Conservation (phyloP, 768 basidiomycete genomes). For the Hortiboletus campestris region DNA sequence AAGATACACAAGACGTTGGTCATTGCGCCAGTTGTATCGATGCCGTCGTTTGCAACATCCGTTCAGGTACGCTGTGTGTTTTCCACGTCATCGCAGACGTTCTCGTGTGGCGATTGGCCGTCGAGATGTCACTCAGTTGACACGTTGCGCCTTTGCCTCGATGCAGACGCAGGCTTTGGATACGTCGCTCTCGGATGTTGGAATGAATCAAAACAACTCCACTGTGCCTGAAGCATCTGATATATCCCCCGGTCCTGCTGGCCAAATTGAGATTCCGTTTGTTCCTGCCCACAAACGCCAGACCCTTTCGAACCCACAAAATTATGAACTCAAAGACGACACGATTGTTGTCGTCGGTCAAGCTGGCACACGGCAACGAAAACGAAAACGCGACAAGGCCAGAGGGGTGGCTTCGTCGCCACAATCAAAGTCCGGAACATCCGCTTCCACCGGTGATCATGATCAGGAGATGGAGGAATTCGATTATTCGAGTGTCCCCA, state of each 20-base stretch:
- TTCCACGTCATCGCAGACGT: not conserved
- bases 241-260: constrained; percentile 33
- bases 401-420: constrained; percentile 4
- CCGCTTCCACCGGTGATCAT: constrained; percentile 7
- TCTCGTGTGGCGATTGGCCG: not conserved
- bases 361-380: constrained; percentile 60
- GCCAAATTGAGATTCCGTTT: constrained; percentile 73
- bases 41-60: constrained; percentile 13
- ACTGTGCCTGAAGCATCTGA: constrained; percentile 1
- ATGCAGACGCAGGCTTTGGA: constrained; percentile 3
- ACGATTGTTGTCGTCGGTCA: constrained; percentile 74
- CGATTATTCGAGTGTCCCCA: constrained; percentile 67
- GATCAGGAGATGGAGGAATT: constrained; percentile 46
- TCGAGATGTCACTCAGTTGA: constrained; percentile 3
- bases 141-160: not conserved
- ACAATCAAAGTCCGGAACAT: constrained; percentile 1
- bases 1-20: constrained; percentile 67
- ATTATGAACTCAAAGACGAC: constrained; percentile 45
- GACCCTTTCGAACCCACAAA: constrained; percentile 10
- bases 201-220: not conserved
- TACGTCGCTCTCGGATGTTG: not conserved
- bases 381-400: constrained; percentile 38
- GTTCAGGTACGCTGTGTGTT: constrained; percentile 16
- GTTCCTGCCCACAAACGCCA: constrained; percentile 65
- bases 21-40: constrained; percentile 53